A percentile compares a stretch with the other conserved stretches of the same genome.
Conservation (phyloP, 306 rosid species). For the Glycine tomentella region DNA sequence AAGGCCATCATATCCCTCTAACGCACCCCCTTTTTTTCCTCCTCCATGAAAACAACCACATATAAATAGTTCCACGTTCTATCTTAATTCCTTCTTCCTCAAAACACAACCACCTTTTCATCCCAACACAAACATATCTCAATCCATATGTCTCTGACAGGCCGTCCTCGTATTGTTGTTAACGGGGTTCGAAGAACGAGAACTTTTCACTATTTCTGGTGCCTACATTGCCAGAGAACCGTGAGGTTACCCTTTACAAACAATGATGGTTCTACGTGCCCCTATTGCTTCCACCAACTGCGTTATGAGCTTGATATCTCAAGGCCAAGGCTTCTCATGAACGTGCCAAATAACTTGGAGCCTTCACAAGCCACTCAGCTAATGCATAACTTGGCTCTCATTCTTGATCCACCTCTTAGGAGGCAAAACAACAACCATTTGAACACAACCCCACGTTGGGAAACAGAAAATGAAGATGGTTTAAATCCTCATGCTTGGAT, state of each 20-base stretch:
- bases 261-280: constrained; percentile 43
- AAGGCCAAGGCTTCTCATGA: constrained; percentile 52
- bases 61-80: constrained; percentile 20
- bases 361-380: constrained; percentile 43
- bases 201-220: constrained; percentile 72
- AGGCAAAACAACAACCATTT: constrained; percentile 18
- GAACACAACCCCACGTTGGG: constrained; percentile 44
- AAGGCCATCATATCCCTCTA: constrained; percentile 59
- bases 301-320: constrained; percentile 60
- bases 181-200: constrained; percentile 72
- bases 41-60: constrained; percentile 17
- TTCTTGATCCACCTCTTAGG: constrained; percentile 55
- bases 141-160: constrained; percentile 57
- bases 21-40: not conserved
- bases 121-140: not conserved
- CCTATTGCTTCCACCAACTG: constrained; percentile 58
- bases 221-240: constrained; percentile 58
- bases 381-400: constrained; percentile 48
- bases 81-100: constrained; percentile 45
- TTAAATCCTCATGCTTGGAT: constrained; percentile 55
- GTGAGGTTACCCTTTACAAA: constrained; percentile 50
- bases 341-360: constrained; percentile 23
- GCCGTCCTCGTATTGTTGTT: constrained; percentile 59
- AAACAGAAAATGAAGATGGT: constrained; percentile 25
- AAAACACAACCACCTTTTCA: constrained; percentile 20